A percentile compares a stretch with the other conserved stretches of the same genome.
Conservation (phyloP, 169 alveolate species). For the Amoebophrya sp. region DNA sequence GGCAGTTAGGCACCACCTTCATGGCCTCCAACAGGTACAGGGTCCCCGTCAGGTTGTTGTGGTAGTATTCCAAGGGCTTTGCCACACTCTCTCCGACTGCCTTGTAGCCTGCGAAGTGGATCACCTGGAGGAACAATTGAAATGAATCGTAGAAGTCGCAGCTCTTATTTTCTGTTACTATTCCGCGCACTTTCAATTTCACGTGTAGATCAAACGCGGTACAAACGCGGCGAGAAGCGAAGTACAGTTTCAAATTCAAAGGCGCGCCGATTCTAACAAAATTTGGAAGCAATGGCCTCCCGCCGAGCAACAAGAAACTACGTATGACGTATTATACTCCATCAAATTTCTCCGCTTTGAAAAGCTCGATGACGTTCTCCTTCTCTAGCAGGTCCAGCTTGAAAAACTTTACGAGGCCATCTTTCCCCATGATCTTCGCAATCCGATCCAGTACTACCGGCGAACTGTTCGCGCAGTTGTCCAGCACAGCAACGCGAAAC, state of each 20-base stretch:
- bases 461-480: conserved; percentile 63
- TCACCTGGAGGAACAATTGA: conserved; percentile 62
- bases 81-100: conserved; percentile 84
- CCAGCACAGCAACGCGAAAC: conserved; percentile 63
- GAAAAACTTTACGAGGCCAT: background rate
- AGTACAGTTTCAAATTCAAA: too few relatives aligned
- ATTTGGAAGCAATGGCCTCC: too few relatives aligned
- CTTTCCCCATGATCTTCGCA: background rate
- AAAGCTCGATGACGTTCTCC: background rate
- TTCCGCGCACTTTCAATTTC: too few relatives aligned
- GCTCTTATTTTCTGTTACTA: too few relatives aligned
- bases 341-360: background rate
- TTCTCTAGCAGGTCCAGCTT: background rate
- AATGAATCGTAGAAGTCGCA: too few relatives aligned
- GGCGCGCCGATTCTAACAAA: too few relatives aligned
- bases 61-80: conserved; percentile 77
- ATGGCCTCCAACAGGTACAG: conserved; percentile 64
- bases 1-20: conserved; percentile 60
- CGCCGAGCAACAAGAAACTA: too few relatives aligned
- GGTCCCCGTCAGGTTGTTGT: conserved; percentile 80
- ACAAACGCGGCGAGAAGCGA: too few relatives aligned
- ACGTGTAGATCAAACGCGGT: too few relatives aligned
- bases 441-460: background rate
- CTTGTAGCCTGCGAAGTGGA: conserved; percentile 85
- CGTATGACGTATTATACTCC: background rate